Evolutionary conservation across 2,329 filamentous ascomycete species (phyloP).

Genomic region (Colletotrichum sp.): DNA sequence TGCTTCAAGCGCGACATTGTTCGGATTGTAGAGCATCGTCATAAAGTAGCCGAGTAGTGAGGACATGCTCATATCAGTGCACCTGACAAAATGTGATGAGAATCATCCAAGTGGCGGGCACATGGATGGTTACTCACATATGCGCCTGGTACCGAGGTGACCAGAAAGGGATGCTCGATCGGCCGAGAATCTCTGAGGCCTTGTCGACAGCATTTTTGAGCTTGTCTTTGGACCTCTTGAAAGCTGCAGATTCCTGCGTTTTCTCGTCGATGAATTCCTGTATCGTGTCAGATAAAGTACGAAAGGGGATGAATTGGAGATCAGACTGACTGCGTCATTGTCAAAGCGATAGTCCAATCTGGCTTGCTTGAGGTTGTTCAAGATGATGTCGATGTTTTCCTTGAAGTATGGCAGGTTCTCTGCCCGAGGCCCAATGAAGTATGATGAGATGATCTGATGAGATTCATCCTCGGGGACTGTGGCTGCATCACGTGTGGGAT

Average conservation of each 20-base stretch:
- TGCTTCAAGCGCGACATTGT: constrained; percentile 51
- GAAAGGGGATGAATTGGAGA: background rate
- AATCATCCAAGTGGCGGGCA: fast-evolving
- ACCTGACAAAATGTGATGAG: constrained; percentile 15
- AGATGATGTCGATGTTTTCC: constrained; percentile 41
- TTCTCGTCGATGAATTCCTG: constrained; percentile 39
- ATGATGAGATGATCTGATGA: constrained; percentile 39
- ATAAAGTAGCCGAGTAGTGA: constrained; percentile 50
- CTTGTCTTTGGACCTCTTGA: constrained; percentile 34
- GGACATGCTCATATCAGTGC: constrained; percentile 46
- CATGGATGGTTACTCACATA: constrained; percentile 38
- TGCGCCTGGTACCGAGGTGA: constrained; percentile 51
- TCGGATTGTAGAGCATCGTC: constrained; percentile 56
- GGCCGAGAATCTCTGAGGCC: constrained; percentile 41
- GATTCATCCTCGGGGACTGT: constrained; percentile 5
- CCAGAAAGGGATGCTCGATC: constrained; percentile 50
- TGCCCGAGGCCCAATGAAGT: constrained; percentile 48
- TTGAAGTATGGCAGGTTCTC: constrained; percentile 45
- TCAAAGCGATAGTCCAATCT: constrained; percentile 37
- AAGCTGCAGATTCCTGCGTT: constrained; percentile 37
- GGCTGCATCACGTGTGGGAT: background rate
- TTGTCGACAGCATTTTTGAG: constrained; percentile 38
- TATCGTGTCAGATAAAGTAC: background rate
- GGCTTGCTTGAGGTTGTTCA: constrained; percentile 38
- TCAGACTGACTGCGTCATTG: constrained; percentile 35